Evolutionary conservation across 352 stramenopile species (phyloP).

Genomic region (Phytopythium mirpurense): DNA sequence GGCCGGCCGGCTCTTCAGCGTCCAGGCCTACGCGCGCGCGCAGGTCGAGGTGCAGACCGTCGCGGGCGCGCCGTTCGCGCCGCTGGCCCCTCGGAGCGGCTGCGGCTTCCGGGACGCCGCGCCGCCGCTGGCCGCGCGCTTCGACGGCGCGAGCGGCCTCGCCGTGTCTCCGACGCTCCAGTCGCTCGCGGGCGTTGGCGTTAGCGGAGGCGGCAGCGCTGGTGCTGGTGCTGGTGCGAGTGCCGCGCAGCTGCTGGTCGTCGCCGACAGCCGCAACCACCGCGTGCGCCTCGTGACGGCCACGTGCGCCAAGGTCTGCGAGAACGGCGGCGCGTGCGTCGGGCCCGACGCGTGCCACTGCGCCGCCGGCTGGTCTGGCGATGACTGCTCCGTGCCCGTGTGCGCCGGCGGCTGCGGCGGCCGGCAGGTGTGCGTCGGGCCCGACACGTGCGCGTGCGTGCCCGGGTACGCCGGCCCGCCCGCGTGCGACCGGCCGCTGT

Average conservation of each 20-base stretch:
- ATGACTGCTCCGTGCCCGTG: conserved; percentile 84
- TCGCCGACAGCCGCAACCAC: conserved; percentile 94
- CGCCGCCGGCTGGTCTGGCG: conserved; percentile 80
- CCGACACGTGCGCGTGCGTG: conserved; percentile 89
- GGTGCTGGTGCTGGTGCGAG: too few species aligned
- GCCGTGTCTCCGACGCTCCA: conserved; percentile 48
- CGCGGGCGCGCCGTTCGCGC: conserved; percentile 77
- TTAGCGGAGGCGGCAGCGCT: too few species aligned
- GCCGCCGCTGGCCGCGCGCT: conserved; percentile 77
- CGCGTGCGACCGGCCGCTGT: conserved; percentile 76
- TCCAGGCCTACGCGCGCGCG: conserved; percentile 31
- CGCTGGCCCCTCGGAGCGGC: conserved; percentile 70
- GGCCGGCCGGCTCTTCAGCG: conserved; percentile 54
- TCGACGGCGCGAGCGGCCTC: conserved; percentile 61
- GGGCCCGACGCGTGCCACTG: conserved; percentile 87
- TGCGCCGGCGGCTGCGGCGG: conserved; percentile 36
- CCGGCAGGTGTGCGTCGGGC: conserved; percentile 89
- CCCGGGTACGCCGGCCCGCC: conserved; percentile 84
- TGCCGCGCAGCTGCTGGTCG: conserved; percentile 59
- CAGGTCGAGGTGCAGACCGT: conserved; percentile 89
- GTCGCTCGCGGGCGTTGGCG: conserved; percentile 40
- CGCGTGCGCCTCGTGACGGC: conserved; percentile 89
- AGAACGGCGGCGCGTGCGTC: conserved; percentile 92
- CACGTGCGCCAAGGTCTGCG: conserved; percentile 90
- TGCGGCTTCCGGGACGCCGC: conserved; percentile 87